Percentiles rank a stretch among this genome's conserved stretches.
phyloP scores from a whole-genome alignment of 257 asterid species.

The Nicotiana benthamiana region DNA sequence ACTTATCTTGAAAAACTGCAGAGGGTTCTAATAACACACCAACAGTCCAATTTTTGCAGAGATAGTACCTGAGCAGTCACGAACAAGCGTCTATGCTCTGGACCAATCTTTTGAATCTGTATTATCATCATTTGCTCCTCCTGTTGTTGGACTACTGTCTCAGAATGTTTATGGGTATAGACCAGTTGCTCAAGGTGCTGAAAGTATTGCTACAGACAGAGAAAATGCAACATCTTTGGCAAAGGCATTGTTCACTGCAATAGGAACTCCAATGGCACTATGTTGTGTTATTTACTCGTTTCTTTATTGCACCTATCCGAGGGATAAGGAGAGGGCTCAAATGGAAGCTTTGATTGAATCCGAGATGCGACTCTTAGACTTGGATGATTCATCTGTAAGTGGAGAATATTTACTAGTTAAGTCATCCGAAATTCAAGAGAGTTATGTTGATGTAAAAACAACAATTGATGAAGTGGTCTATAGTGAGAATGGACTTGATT shows the following conservation, averaged over 20 bases:
- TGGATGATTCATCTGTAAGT: conserved; percentile 12
- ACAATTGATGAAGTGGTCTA: conserved; percentile 19
- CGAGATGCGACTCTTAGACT: conserved; percentile 47
- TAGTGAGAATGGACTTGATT: conserved; percentile 34
- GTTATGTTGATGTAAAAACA: conserved; percentile 11
- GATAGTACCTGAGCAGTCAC: conserved; percentile 57
- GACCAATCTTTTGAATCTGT: conserved; percentile 76
- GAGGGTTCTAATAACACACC: conserved; percentile 17
- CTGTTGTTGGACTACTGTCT: conserved; percentile 65
- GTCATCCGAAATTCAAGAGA: conserved; percentile 19
- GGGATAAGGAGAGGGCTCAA: conserved; percentile 59
- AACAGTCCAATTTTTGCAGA: conserved; percentile 85
- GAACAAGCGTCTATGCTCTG: conserved; percentile 66
- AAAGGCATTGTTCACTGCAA: conserved; percentile 61
- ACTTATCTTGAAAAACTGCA: background rate
- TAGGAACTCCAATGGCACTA: conserved; percentile 66
- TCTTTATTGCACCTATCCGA: conserved; percentile 68
- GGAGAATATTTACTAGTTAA: conserved; percentile 10
- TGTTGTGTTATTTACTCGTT: conserved; percentile 69
- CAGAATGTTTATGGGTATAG: conserved; percentile 54
- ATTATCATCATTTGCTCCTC: conserved; percentile 77
- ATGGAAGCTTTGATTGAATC: conserved; percentile 67
- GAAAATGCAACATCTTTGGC: conserved; percentile 66
- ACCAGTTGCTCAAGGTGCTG: conserved; percentile 54
- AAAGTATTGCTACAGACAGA: conserved; percentile 49